These are phyloP conservation scores for Gymnopilus junonius DNA, from an alignment of 768 basidiomycete species.

Conservation along the genomic window DNA sequence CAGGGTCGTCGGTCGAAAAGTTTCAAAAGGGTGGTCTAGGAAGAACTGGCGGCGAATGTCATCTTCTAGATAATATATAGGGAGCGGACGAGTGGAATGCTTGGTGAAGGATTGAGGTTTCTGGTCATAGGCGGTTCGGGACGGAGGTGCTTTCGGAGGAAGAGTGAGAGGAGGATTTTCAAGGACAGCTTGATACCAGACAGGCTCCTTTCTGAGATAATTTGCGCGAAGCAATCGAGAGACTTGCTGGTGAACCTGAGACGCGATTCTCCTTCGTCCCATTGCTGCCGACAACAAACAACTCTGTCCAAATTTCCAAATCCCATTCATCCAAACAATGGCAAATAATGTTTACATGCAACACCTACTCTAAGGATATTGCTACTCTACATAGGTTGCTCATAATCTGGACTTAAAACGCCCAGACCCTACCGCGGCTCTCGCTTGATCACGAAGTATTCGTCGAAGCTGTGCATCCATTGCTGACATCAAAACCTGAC, in stretches of 20 bases:
- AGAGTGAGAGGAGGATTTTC: constrained; percentile 88
- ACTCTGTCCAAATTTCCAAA: constrained; percentile 20
- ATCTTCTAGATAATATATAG: constrained; percentile 84
- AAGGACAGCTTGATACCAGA: constrained; percentile 86
- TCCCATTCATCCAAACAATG: constrained; percentile 20
- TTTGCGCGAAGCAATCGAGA: constrained; percentile 76
- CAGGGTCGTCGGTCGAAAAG: constrained; percentile 78
- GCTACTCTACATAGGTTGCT: background rate
- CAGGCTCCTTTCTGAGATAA: constrained; percentile 67
- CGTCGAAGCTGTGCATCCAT: constrained; percentile 51
- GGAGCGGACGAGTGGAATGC: constrained; percentile 51
- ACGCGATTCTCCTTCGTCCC: constrained; percentile 76
- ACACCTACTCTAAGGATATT: too few relatives aligned
- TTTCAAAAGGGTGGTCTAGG: constrained; percentile 95
- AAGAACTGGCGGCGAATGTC: constrained; percentile 89
- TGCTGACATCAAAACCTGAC: background rate
- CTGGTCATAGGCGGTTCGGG: constrained; percentile 59
- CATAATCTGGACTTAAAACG: constrained; percentile 18
- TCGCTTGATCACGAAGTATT: constrained; percentile 56
- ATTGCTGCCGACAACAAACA: constrained; percentile 37
- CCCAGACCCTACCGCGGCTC: constrained; percentile 18
- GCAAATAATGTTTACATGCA: constrained; percentile 23
- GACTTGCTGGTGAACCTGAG: constrained; percentile 88
- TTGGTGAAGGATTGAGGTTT: constrained; percentile 34
- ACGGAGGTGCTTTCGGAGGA: constrained; percentile 72